phyloP scores from a whole-genome alignment of 345 rosid genomes.

The Gossypium longicalyx region DNA sequence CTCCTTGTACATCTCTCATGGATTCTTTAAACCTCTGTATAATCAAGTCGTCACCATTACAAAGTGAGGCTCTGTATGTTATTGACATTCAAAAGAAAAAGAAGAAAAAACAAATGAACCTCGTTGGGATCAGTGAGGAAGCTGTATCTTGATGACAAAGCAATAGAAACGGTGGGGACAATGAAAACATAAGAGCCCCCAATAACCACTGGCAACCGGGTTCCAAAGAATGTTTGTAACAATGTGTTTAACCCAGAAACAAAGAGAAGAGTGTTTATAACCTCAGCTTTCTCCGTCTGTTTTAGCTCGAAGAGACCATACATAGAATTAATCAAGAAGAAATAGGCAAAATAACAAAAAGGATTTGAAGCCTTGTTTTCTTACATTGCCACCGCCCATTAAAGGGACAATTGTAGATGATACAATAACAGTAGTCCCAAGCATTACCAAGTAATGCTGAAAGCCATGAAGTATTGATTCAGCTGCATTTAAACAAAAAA shows the following conservation, averaged over 20 bases:
- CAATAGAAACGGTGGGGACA: slow-evolving; percentile 64
- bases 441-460: slow-evolving; percentile 91
- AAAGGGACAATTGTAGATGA: slow-evolving; percentile 65
- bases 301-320: neutral
- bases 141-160: slow-evolving; percentile 39
- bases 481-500: slow-evolving; percentile 42
- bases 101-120: slow-evolving; percentile 32
- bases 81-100: neutral
- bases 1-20: slow-evolving; percentile 77
- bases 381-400: slow-evolving; percentile 88
- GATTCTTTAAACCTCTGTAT: slow-evolving; percentile 59
- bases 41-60: neutral
- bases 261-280: slow-evolving; percentile 70
- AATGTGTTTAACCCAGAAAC: slow-evolving; percentile 80
- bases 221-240: slow-evolving; percentile 62
- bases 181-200: slow-evolving; percentile 70
- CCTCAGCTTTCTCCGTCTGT: slow-evolving; percentile 76
- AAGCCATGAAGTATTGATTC: slow-evolving; percentile 64
- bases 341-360: neutral
- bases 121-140: slow-evolving; percentile 36
- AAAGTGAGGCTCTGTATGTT: neutral
- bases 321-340: neutral
- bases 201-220: slow-evolving; percentile 79
- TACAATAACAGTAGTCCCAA: slow-evolving; percentile 75
- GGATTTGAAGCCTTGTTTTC: neutral